These are phyloP conservation scores for Euphorbia pulcherrima DNA, from an alignment of 345 rosid species.

Conservation along the genomic window DNA sequence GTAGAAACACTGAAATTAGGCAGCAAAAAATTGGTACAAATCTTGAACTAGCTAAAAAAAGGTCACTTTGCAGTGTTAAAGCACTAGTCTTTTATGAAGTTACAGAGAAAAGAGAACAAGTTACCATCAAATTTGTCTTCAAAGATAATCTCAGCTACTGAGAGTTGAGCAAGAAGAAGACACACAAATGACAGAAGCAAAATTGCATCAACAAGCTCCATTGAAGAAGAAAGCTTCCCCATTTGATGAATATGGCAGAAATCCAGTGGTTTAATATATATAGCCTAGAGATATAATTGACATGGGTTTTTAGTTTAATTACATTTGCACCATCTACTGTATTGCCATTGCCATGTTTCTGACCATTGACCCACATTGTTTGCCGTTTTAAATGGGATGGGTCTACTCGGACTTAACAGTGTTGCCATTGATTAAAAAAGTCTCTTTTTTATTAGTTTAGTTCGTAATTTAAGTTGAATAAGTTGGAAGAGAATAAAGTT, in stretches of 20 bases:
- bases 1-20: too few relatives aligned
- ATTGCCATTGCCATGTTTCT: background rate
- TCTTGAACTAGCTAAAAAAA: too few relatives aligned
- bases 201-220: background rate
- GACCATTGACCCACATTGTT: background rate
- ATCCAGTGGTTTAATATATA: background rate
- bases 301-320: background rate
- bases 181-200: background rate
- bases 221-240: conserved; percentile 5
- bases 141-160: conserved; percentile 35
- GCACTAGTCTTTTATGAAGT: background rate
- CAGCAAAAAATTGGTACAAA: background rate
- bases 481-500: too few relatives aligned
- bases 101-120: background rate
- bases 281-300: background rate
- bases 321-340: conserved; percentile 3
- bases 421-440: background rate
- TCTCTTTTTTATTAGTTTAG: too few relatives aligned
- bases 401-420: background rate
- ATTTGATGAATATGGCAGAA: conserved; percentile 3
- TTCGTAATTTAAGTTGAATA: background rate
- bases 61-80: too few relatives aligned
- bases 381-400: background rate
- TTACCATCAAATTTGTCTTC: conserved; percentile 45
- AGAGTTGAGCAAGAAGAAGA: conserved; percentile 15